A percentile compares a stretch with the other conserved stretches of the same genome.
Conservation (phyloP, 2,329 filamentous ascomycete genomes). For the Beauveria brongniartii region DNA sequence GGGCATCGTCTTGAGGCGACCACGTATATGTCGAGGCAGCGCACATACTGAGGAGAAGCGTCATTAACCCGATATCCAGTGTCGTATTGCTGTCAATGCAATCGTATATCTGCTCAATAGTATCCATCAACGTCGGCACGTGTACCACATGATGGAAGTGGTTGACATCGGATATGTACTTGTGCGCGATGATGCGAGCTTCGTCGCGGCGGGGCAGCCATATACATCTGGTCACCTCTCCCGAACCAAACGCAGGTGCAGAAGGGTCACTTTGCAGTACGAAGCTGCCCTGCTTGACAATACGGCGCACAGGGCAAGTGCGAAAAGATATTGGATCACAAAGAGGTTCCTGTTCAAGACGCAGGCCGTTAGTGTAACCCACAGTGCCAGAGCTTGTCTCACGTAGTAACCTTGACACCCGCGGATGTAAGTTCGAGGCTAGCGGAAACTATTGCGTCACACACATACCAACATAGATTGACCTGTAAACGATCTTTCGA, state of each 20-base stretch:
- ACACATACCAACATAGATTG: conserved; percentile 22
- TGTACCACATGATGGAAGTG: conserved; percentile 27
- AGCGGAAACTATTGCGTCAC: neutral
- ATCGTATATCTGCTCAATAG: conserved; percentile 25
- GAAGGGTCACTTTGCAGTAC: conserved; percentile 22
- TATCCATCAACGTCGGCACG: conserved; percentile 18
- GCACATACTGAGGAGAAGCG: conserved; percentile 23
- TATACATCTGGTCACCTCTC: conserved; percentile 25
- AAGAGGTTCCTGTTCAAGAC: conserved; percentile 20
- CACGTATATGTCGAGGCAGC: conserved; percentile 25
- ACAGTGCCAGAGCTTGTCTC: neutral
- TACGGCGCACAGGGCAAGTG: conserved; percentile 25
- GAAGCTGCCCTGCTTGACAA: conserved; percentile 24
- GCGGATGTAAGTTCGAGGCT: neutral
- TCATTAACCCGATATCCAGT: conserved; percentile 18
- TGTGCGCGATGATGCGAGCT: conserved; percentile 21
- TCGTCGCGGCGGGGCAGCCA: conserved; percentile 27
- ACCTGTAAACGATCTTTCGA: conserved; percentile 24
- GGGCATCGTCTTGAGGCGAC: conserved; percentile 21
- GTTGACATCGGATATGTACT: conserved; percentile 23
- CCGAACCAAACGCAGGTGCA: conserved; percentile 16
- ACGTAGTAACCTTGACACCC: neutral
- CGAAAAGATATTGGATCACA: conserved; percentile 26
- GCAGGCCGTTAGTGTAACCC: neutral
- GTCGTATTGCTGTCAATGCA: conserved; percentile 18